Conservation (phyloP, 2,329 filamentous ascomycete genomes). For the Fusarium ambrosium region DNA sequence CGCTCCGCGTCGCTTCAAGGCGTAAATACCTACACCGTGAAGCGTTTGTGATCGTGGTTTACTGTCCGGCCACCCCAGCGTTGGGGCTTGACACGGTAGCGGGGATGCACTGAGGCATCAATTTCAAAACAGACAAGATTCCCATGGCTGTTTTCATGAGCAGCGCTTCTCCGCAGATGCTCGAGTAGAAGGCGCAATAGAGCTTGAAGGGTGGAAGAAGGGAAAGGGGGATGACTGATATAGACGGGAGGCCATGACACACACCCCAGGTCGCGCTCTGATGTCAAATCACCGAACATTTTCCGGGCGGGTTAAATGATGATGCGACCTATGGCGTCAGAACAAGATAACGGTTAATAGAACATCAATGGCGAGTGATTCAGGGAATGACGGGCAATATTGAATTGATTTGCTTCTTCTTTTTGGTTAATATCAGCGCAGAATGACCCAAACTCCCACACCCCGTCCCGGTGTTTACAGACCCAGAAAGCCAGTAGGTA, state of each 20-base stretch:
- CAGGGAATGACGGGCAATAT: constrained; percentile 18
- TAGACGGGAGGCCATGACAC: constrained; percentile 14
- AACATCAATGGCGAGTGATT: neutral
- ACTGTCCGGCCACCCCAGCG: constrained; percentile 62
- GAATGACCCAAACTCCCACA: constrained; percentile 47
- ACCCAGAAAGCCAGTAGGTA: constrained; percentile 43
- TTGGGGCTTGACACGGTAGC: constrained; percentile 63
- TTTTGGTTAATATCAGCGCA: constrained; percentile 41
- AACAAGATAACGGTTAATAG: neutral
- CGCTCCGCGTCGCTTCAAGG: constrained; percentile 41
- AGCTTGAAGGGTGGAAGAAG: constrained; percentile 24
- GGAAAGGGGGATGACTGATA: constrained; percentile 34
- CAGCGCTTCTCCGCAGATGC: constrained; percentile 39
- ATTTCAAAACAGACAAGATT: constrained; percentile 1
- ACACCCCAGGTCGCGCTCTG: constrained; percentile 29
- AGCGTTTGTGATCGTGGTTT: constrained; percentile 47
- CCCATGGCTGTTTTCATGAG: constrained; percentile 41
- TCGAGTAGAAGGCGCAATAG: constrained; percentile 34
- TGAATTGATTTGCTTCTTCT: constrained; percentile 28
- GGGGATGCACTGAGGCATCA: constrained; percentile 41
- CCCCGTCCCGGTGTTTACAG: constrained; percentile 40
- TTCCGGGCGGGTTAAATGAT: constrained; percentile 42
- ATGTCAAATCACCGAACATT: constrained; percentile 43
- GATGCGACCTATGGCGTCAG: constrained; percentile 41
- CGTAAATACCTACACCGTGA: constrained; percentile 40